Evolutionary conservation across 345 rosid species (phyloP).

Genomic region (Hirschfeldia incana): DNA sequence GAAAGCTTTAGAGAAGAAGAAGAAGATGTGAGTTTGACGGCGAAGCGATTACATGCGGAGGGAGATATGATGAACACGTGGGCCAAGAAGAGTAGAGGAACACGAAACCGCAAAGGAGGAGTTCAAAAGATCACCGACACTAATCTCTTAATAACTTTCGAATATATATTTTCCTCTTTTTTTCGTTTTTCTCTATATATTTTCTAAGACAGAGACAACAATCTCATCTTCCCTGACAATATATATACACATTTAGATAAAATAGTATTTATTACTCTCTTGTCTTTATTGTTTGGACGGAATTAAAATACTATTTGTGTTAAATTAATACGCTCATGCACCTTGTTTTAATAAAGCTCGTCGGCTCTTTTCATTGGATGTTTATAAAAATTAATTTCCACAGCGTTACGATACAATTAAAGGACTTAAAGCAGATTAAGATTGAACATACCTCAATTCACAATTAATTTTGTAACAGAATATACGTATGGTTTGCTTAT

Average conservation of each 20-base stretch:
- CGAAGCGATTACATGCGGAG: conserved; percentile 44
- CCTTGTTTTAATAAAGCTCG: conserved; percentile 29
- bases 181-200: conserved; percentile 13
- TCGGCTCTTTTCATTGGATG: conserved; percentile 33
- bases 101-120: conserved; percentile 38
- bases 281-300: conserved; percentile 38
- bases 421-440: background rate
- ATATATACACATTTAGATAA: conserved; percentile 23
- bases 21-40: conserved; percentile 36
- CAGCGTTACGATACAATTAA: background rate
- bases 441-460: background rate
- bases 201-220: conserved; percentile 42
- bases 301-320: conserved; percentile 23
- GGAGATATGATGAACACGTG: conserved; percentile 38
- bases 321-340: conserved; percentile 31
- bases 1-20: background rate
- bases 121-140: conserved; percentile 45
- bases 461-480: background rate
- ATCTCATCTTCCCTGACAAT: conserved; percentile 41
- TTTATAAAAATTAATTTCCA: background rate
- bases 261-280: conserved; percentile 14
- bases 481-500: background rate
- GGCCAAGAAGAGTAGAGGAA: conserved; percentile 42
- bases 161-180: background rate
- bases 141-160: conserved; percentile 25